Conservation (phyloP, 2,329 filamentous ascomycete genomes). For the Phyllosticta citrichinensis region DNA sequence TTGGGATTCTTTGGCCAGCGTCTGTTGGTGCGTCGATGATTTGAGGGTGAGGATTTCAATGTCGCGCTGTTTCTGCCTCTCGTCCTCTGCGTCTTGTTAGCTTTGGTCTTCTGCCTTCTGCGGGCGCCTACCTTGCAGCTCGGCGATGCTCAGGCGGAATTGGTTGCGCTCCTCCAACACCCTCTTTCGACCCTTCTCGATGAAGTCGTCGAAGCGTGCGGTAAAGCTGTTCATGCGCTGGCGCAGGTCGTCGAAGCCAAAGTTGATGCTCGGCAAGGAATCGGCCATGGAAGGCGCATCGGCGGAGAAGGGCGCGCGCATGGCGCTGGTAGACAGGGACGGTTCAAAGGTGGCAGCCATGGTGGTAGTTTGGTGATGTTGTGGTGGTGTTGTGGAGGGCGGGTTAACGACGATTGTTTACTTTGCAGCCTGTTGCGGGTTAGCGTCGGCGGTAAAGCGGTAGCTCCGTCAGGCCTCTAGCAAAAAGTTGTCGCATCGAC, state of each 20-base stretch:
- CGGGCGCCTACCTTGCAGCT: conserved; percentile 63
- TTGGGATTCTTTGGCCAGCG: conserved; percentile 63
- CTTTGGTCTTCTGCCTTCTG: not conserved
- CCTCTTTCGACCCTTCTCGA: conserved; percentile 79
- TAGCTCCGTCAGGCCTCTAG: not conserved
- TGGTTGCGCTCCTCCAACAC: conserved; percentile 90
- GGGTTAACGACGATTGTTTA: not conserved
- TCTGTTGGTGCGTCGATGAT: conserved; percentile 59
- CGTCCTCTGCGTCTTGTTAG: conserved; percentile 55
- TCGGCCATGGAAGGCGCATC: conserved; percentile 60
- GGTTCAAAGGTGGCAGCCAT: conserved; percentile 52
- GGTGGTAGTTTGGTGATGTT: not conserved
- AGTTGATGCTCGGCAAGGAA: conserved; percentile 79
- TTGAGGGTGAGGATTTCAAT: conserved; percentile 74
- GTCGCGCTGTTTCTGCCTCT: conserved; percentile 78
- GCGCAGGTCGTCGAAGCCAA: conserved; percentile 91
- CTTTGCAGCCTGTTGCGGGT: not conserved
- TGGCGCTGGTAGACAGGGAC: conserved; percentile 54
- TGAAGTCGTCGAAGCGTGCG: conserved; percentile 81
- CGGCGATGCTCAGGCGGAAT: conserved; percentile 81
- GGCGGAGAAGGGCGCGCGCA: conserved; percentile 46
- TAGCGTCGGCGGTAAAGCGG: not conserved
- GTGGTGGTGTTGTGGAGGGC: not conserved
- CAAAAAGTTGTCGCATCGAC: not conserved
- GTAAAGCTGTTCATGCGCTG: conserved; percentile 94